Evolutionary conservation across 352 stramenopile genomes (phyloP).

Genomic region (Aphanomyces invadans): DNA sequence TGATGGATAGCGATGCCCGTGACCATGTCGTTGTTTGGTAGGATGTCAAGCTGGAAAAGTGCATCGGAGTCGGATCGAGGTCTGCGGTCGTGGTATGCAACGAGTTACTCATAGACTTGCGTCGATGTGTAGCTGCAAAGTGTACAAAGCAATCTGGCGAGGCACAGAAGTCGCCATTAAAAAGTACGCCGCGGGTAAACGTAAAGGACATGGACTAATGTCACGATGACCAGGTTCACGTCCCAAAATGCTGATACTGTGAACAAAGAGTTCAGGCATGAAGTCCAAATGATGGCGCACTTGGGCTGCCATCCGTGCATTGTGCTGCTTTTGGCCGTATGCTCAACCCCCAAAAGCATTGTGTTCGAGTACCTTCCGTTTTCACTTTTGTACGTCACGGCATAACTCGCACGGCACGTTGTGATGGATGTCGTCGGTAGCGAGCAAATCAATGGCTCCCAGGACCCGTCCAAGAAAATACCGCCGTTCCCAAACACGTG

Average conservation of each 20-base stretch:
- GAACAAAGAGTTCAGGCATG: constrained; percentile 67
- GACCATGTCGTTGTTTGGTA: too few species aligned
- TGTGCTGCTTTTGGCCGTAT: constrained; percentile 63
- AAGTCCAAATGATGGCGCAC: constrained; percentile 60
- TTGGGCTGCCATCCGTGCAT: constrained; percentile 60
- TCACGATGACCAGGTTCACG: constrained; percentile 10
- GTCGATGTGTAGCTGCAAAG: constrained; percentile 60
- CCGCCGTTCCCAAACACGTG: constrained; percentile 58
- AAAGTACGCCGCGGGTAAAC: constrained; percentile 34
- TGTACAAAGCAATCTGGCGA: constrained; percentile 70
- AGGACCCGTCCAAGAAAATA: constrained; percentile 45
- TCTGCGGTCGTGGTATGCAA: too few species aligned
- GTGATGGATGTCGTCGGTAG: constrained; percentile 28
- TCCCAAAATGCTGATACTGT: constrained; percentile 29
- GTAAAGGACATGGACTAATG: too few species aligned
- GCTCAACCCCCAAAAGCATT: constrained; percentile 45
- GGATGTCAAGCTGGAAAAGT: constrained; percentile 38
- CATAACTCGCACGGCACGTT: background rate
- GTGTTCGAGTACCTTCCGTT: constrained; percentile 72
- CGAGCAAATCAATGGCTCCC: constrained; percentile 64
- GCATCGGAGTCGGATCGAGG: constrained; percentile 64
- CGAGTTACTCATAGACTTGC: too few species aligned
- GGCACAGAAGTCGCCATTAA: constrained; percentile 69
- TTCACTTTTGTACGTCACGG: constrained; percentile 54
- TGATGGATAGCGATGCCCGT: too few species aligned